Percentiles rank a stretch among this genome's conserved stretches.
These are phyloP conservation scores for Ceratobasidium sp. DNA, from an alignment of 1,284 basidiomycete genomes.

Conservation along the genomic window DNA sequence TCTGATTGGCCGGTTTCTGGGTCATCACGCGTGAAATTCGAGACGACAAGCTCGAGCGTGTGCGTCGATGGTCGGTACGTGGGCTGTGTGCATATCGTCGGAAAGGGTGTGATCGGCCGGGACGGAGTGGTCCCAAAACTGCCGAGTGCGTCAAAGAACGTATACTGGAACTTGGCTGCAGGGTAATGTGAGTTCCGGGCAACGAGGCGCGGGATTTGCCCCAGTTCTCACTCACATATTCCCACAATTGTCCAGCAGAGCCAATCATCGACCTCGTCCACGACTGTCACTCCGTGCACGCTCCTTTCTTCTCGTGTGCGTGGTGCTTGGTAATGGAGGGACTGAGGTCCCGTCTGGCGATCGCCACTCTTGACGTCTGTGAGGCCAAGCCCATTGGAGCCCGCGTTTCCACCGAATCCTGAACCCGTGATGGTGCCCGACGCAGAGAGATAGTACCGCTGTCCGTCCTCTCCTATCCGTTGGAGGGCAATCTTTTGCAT, in stretches of 20 bases:
- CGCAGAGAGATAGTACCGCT: constrained; percentile 80
- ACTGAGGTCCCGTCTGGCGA: constrained; percentile 77
- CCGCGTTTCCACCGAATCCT: constrained; percentile 32
- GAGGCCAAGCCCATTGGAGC: constrained; percentile 21
- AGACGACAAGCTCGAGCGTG: constrained; percentile 80
- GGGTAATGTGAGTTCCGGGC: constrained; percentile 43
- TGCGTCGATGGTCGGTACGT: constrained; percentile 73
- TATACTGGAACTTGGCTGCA: constrained; percentile 87
- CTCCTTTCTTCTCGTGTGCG: constrained; percentile 75
- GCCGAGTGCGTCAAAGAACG: constrained; percentile 89
- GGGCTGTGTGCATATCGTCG: constrained; percentile 82
- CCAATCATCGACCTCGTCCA: constrained; percentile 91
- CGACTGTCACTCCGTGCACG: constrained; percentile 65
- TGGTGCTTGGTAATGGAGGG: constrained; percentile 76
- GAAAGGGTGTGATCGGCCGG: constrained; percentile 85
- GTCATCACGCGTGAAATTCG: constrained; percentile 81
- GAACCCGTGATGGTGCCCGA: constrained; percentile 48
- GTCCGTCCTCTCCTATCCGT: constrained; percentile 68
- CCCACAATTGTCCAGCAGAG: constrained; percentile 96
- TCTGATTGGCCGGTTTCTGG: constrained; percentile 56
- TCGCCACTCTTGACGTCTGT: constrained; percentile 38
- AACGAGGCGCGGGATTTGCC: not conserved
- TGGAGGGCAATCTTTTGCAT: constrained; percentile 96
- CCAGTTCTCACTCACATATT: constrained; percentile 72
- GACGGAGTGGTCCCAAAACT: constrained; percentile 76